A percentile compares a stretch with the other conserved stretches of the same genome.
phyloP scores from a whole-genome alignment of 1,284 basidiomycete genomes.

The Ganoderma leucocontextum region DNA sequence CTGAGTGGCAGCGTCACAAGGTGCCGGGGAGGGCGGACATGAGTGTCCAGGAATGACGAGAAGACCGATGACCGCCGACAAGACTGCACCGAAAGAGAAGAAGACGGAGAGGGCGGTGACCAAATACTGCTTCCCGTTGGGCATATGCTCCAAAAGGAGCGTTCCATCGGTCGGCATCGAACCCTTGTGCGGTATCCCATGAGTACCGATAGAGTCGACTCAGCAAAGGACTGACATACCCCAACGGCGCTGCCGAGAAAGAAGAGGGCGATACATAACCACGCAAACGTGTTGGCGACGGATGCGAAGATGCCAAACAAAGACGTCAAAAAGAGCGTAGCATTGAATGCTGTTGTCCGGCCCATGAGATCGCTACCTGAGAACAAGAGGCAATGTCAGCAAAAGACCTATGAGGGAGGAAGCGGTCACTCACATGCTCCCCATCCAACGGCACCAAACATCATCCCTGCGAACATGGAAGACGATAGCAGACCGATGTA shows the following conservation, averaged over 20 bases:
- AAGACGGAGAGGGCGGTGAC: conserved; percentile 96
- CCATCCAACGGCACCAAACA: conserved; percentile 94
- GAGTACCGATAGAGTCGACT: conserved; percentile 20
- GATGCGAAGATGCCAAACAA: conserved; percentile 89
- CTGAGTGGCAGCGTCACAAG: conserved; percentile 71
- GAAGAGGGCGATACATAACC: conserved; percentile 85
- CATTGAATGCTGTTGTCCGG: conserved; percentile 90
- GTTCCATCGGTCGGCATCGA: conserved; percentile 98
- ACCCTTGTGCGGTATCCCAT: conserved; percentile 54
- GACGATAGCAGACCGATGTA: conserved; percentile 82
- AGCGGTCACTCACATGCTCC: conserved; percentile 71
- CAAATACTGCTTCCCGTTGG: conserved; percentile 89
- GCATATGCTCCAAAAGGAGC: conserved; percentile 93
- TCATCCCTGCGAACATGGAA: conserved; percentile 93
- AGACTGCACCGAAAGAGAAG: conserved; percentile 91
- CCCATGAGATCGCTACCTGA: conserved; percentile 82
- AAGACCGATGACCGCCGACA: conserved; percentile 83
- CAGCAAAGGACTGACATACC: conserved; percentile 51
- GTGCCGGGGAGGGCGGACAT: conserved; percentile 58
- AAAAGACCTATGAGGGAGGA: conserved; percentile 11
- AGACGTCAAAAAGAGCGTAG: conserved; percentile 90
- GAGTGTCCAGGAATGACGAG: conserved; percentile 81
- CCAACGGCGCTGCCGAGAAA: conserved; percentile 92
- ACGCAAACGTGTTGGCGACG: conserved; percentile 75
- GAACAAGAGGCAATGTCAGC: background rate